Evolutionary conservation across 2,329 filamentous ascomycete species (phyloP), one percentile per base, ranked within the genome.

Genomic region (Pleomassaria siparia): DNA sequence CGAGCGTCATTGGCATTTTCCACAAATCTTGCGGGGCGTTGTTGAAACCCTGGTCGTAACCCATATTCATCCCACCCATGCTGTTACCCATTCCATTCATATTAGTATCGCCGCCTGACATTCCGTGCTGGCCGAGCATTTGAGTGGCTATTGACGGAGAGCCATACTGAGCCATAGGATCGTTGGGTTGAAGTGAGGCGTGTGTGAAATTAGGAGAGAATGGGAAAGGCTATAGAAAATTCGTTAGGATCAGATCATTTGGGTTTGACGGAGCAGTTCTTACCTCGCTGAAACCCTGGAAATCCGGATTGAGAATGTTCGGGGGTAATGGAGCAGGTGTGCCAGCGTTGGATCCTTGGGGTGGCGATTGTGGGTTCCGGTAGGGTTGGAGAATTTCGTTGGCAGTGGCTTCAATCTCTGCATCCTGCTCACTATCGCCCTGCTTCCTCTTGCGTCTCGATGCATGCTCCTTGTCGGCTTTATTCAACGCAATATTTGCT

Each of bases 1-100:
- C 92, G 18, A 97, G 80, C 2, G 89, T 95, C 86, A 96, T 95
- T 1, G 92, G 91, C 82, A 97, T 86, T 69, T 92, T 88, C 84
- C 94, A 99, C 21, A 97, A 73, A 72, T 97, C 94, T 60, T 92
- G 90, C 4, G 94, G 92, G 18, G 97, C 83, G 32, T 59, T 67
- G 54, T 64, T 64, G 62, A 96, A 87, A 0, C 91, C 91, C 57
- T 95, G 88, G 62, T 91, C 87, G 64, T 91, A 91, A 15, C 77
- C 63, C 60, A 72, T 67, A 13, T 59, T 56, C 8, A 56, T 24
- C 10, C 46, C 18, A 21, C 36, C 44, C 16, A 47, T 49, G 25
- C 51, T 46, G 15, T 33, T 30, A 15, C n/a, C 43, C 57, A 68
- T 64, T n/a, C 61, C 57, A 32, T 60, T 61, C 40, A 65, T 62